A percentile compares a stretch with the other conserved stretches of the same genome.
Conservation (phyloP, 1,139 yeast species). For the Hyphopichia wangnamkhiaoensis region DNA sequence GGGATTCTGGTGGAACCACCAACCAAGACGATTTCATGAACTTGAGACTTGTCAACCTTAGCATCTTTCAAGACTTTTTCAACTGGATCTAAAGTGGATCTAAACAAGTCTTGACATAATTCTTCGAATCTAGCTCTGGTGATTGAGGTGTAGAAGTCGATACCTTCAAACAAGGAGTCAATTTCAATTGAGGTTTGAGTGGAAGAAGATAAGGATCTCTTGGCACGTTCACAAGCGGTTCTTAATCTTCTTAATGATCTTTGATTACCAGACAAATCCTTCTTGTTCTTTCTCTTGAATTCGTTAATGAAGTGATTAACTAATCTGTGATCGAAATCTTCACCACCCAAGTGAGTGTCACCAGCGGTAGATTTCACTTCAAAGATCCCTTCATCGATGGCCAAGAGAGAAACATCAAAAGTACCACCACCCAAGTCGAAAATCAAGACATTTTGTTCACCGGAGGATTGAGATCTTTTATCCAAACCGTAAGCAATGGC, state of each 20-base stretch:
- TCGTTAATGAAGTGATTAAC: conserved; percentile 38
- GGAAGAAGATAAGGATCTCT: conserved; percentile 42
- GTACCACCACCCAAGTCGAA: conserved; percentile 99
- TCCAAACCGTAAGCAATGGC: conserved; percentile 67
- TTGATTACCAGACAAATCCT: conserved; percentile 38
- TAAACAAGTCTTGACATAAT: conserved; percentile 40
- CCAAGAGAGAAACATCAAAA: conserved; percentile 90
- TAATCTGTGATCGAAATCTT: conserved; percentile 47
- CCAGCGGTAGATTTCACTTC: conserved; percentile 98
- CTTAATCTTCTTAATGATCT: conserved; percentile 44
- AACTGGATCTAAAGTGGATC: conserved; percentile 42
- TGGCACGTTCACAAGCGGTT: conserved; percentile 44
- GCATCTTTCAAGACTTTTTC: conserved; percentile 43
- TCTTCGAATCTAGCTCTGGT: conserved; percentile 45
- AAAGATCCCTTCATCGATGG: conserved; percentile 94
- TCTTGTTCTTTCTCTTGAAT: conserved; percentile 43
- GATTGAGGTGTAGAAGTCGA: conserved; percentile 41
- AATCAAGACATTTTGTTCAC: conserved; percentile 82
- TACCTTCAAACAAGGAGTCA: conserved; percentile 40
- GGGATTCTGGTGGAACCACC: conserved; percentile 48
- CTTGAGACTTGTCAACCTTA: conserved; percentile 38
- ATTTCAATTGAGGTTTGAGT: conserved; percentile 41
- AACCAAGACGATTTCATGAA: conserved; percentile 40
- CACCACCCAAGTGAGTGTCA: conserved; percentile 99
- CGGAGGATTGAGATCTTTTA: conserved; percentile 59